phyloP scores from a whole-genome alignment of 2,329 filamentous ascomycete species.

The Hypoxylon sp. region DNA sequence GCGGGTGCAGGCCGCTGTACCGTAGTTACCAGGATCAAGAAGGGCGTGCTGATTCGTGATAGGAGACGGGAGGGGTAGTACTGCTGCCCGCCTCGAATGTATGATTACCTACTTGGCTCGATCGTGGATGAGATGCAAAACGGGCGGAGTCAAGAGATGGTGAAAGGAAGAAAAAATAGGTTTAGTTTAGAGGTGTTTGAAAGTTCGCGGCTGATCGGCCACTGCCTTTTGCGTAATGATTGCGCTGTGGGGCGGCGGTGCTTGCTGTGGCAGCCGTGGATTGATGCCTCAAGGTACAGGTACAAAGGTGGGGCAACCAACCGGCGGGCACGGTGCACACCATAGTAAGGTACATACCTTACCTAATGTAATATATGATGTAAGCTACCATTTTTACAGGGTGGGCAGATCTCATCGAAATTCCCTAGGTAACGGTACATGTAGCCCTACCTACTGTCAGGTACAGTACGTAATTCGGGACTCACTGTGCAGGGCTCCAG shows the following conservation, averaged over 20 bases:
- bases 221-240: conserved; percentile 45
- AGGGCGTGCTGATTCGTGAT: conserved; percentile 14
- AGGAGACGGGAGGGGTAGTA: conserved; percentile 13
- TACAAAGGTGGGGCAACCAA: conserved; percentile 9
- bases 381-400: background rate
- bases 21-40: conserved; percentile 43
- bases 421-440: background rate
- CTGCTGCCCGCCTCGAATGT: conserved; percentile 14
- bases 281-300: conserved; percentile 19
- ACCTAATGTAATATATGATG: too few species aligned
- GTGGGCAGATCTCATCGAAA: conserved; percentile 10
- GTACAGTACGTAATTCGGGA: background rate
- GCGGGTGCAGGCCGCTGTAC: conserved; percentile 55
- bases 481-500: background rate
- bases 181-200: conserved; percentile 39
- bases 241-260: conserved; percentile 33
- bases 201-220: conserved; percentile 43
- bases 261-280: conserved; percentile 32
- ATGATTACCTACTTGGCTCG: conserved; percentile 21
- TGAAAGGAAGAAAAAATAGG: conserved; percentile 36
- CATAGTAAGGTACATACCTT: too few species aligned
- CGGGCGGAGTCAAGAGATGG: conserved; percentile 34
- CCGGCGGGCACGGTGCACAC: background rate
- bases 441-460: too few species aligned
- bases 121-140: conserved; percentile 32